phyloP scores from a whole-genome alignment of 148 eudicot genomes.

The Amaranthus hypochondriacus region DNA sequence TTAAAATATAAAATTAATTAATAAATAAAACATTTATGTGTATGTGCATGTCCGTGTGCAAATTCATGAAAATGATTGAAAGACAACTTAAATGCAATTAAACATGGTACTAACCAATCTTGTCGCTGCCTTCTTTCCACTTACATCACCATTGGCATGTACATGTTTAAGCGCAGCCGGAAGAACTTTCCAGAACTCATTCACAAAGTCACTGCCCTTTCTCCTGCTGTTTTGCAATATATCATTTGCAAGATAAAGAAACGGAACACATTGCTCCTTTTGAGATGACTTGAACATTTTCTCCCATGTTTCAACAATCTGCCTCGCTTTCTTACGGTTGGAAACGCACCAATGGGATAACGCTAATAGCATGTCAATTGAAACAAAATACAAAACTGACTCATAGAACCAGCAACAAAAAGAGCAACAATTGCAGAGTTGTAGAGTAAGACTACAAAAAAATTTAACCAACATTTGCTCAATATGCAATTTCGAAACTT shows the following conservation, averaged over 20 bases:
- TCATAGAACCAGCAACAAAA: constrained; percentile 5
- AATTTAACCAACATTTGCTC: background rate
- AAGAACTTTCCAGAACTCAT: constrained; percentile 96
- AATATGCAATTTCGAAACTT: background rate
- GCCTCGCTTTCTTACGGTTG: constrained; percentile 74
- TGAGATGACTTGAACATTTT: constrained; percentile 61
- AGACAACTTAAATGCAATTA: background rate
- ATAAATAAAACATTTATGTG: background rate
- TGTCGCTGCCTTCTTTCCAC: constrained; percentile 67
- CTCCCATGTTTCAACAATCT: constrained; percentile 89
- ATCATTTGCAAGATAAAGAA: constrained; percentile 85
- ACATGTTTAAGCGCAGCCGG: constrained; percentile 78
- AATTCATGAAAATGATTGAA: background rate
- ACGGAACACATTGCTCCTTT: constrained; percentile 63
- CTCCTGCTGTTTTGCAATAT: constrained; percentile 92
- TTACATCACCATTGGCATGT: constrained; percentile 57
- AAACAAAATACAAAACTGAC: constrained; percentile 20
- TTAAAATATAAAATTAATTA: background rate
- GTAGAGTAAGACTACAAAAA: background rate
- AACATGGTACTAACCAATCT: constrained; percentile 57
- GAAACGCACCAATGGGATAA: constrained; percentile 80
- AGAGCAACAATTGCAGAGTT: background rate
- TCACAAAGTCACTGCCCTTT: constrained; percentile 88
- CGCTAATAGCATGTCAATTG: constrained; percentile 56
- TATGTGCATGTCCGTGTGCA: background rate